These are phyloP conservation scores for Arxiozyma telluris DNA, from an alignment of 1,139 yeast genomes.

Conservation along the genomic window DNA sequence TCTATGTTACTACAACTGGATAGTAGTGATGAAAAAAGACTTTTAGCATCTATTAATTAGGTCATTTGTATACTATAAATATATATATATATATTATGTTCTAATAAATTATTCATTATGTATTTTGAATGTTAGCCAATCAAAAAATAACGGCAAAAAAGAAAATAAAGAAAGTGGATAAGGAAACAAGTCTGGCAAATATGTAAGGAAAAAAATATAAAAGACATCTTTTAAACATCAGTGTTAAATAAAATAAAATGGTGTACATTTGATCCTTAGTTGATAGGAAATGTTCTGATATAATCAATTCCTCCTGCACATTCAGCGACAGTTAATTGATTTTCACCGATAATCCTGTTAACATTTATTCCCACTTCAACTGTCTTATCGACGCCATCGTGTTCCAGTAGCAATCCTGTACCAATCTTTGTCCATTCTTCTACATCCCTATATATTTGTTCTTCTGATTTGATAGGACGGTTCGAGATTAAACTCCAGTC, in stretches of 20 bases:
- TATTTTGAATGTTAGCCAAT: neutral
- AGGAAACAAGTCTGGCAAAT: neutral
- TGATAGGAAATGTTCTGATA: constrained; percentile 14
- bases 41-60: constrained; percentile 48
- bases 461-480: constrained; percentile 35
- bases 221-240: too few species aligned
- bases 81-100: too few species aligned
- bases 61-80: neutral
- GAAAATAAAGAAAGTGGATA: too few species aligned
- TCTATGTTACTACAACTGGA: constrained; percentile 62
- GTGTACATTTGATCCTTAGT: neutral
- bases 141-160: too few species aligned
- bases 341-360: constrained; percentile 41
- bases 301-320: constrained; percentile 59
- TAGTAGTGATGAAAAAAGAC: constrained; percentile 61
- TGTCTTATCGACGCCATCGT: constrained; percentile 62
- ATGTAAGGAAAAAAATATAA: too few species aligned
- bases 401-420: constrained; percentile 72
- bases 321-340: constrained; percentile 72
- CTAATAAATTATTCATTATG: neutral
- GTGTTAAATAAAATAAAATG: neutral
- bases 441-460: constrained; percentile 48
- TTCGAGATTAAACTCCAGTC: constrained; percentile 70
- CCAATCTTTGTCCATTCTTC: constrained; percentile 39
- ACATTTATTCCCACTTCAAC: constrained; percentile 62